Percentiles rank a stretch among this genome's conserved stretches.
Conservation (phyloP, 225 moss, liverwort and hornwort species). For the Climacium dendroides region DNA sequence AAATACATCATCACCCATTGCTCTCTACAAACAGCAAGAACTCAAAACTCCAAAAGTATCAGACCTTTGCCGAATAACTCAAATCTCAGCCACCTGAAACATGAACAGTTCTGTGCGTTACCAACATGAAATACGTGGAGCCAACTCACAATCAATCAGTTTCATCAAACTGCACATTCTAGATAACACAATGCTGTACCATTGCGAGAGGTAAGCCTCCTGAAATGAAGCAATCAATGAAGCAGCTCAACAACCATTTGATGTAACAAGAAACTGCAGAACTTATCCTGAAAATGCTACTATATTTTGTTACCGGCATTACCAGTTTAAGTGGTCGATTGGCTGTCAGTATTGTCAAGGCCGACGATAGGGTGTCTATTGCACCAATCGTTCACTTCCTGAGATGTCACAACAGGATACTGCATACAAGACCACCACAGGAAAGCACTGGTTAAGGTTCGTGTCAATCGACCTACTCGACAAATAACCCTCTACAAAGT, state of each 20-base stretch:
- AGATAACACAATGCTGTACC: neutral
- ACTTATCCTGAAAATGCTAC: neutral
- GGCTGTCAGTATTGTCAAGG: slow-evolving; percentile 81
- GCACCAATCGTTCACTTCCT: slow-evolving; percentile 52
- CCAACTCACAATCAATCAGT: neutral
- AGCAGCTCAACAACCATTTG: neutral
- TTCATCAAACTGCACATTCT: neutral
- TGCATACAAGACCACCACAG: slow-evolving; percentile 16
- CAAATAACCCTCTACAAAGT: neutral
- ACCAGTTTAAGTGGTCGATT: slow-evolving; percentile 59
- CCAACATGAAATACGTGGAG: neutral
- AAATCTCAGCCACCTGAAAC: slow-evolving; percentile 11
- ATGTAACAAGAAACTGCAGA: neutral
- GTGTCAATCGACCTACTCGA: neutral
- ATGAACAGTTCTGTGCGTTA: neutral
- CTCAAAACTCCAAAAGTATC: neutral
- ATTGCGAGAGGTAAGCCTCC: neutral
- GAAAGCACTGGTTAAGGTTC: neutral
- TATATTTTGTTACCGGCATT: neutral
- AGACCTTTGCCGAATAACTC: neutral
- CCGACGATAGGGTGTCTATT: neutral
- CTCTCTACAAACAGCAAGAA: neutral
- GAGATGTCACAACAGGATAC: slow-evolving; percentile 52
- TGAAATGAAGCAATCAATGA: neutral
- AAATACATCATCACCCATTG: neutral